These are phyloP conservation scores for Acmispon strigosus DNA, from an alignment of 306 rosid genomes.

Conservation along the genomic window DNA sequence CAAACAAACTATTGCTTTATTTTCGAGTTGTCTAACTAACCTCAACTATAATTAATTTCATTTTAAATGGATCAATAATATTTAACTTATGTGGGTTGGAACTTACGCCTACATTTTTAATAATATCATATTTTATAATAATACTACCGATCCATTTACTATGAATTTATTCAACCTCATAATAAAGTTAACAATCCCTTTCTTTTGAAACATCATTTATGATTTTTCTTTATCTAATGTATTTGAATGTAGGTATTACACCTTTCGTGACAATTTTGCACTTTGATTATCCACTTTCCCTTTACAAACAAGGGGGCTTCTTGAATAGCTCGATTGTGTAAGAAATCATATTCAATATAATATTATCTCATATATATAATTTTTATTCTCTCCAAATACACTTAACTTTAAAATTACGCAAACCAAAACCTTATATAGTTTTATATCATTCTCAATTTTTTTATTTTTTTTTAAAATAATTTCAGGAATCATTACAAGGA, in stretches of 20 bases:
- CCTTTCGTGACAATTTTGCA: slow-evolving; percentile 18
- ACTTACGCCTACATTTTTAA: no score
- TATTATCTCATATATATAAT: background rate
- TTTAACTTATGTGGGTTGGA: no score
- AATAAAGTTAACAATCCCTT: no score
- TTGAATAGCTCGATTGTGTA: slow-evolving; percentile 20
- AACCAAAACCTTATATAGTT: background rate
- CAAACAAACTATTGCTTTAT: no score
- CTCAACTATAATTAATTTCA: no score
- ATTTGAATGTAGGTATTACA: background rate
- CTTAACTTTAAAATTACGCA: background rate
- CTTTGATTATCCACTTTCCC: slow-evolving; percentile 5
- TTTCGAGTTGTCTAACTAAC: no score
- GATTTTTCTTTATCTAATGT: background rate
- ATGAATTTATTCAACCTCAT: no score
- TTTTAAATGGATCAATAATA: no score
- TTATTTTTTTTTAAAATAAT: background rate
- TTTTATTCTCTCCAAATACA: background rate
- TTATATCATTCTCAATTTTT: background rate
- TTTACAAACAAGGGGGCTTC: background rate
- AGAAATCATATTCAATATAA: background rate
- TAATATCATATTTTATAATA: no score
- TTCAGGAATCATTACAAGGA: slow-evolving; percentile 30
- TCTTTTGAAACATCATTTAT: background rate
- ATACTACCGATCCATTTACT: no score